phyloP scores from a whole-genome alignment of 257 asterid species.

The Penstemon davidsonii region DNA sequence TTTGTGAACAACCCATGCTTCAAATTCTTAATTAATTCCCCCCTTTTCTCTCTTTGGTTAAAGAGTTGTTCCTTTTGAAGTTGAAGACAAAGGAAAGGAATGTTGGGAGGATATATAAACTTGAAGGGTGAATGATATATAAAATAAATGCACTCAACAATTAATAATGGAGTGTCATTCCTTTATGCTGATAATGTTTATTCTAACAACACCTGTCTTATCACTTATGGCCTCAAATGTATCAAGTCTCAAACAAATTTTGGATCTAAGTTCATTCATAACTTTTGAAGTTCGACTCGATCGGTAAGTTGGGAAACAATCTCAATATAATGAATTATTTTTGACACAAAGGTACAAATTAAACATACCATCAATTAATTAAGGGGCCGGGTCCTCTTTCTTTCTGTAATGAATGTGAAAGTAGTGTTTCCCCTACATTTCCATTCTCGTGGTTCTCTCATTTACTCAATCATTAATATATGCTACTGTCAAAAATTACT shows the following conservation, averaged over 20 bases:
- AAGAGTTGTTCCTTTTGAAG: neutral
- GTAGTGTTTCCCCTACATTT: neutral
- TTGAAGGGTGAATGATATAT: neutral
- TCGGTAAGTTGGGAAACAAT: too few species aligned
- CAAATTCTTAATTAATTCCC: neutral
- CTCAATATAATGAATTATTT: too few species aligned
- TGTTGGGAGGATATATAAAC: neutral
- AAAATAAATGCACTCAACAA: too few species aligned
- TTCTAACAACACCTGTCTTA: too few species aligned
- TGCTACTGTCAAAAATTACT: slow-evolving; percentile 28
- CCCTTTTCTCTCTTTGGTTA: neutral
- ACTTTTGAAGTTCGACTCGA: too few species aligned
- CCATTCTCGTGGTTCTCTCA: slow-evolving; percentile 9
- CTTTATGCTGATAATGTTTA: too few species aligned
- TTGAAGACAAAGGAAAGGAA: neutral
- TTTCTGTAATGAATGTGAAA: neutral
- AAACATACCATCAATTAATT: neutral
- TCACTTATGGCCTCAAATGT: too few species aligned
- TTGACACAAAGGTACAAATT: too few species aligned
- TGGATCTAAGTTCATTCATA: too few species aligned
- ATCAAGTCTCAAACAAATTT: too few species aligned
- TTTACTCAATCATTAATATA: slow-evolving; percentile 32
- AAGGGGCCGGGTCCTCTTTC: neutral
- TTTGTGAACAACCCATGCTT: slow-evolving; percentile 60
- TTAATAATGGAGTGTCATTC: too few species aligned